Base-by-base conservation (phyloP, 331 rosid species). In the Rhamnella rubrinervis region DNA sequence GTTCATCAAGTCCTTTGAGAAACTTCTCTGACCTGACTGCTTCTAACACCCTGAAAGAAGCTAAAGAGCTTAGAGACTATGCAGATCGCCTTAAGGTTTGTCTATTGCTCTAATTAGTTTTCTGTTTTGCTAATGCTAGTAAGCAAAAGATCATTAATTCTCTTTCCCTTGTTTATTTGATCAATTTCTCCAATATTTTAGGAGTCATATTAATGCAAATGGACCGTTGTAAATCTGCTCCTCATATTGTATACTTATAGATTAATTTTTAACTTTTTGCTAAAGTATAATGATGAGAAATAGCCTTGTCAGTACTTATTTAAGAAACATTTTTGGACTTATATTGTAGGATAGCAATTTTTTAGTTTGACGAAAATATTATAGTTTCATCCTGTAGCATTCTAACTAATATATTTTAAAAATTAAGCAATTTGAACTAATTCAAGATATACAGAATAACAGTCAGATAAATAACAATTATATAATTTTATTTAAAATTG, bases 41-140 rank as follows among this genome's bases (percentile, higher is more conserved):
- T 41, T 25, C 55, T 70, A 72, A 59, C 62, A 75, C 70, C 71
- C 70, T 92, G 81, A 82, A 83, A 62, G 88, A 85, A 67, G 96
- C 97, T 56, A 57, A 80, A 72, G 77, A 72, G 55, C 86, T 86
- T 47, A 90, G 86, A 80, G 91, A 78, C 49, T 66, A 41, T 62
- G 98, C 96, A 21, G 90, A 86, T 74, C 74, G 70, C 55, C 81
- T 68, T 17, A 92, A 92, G 98, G 98, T 90, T 74, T 70, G 40
- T 41, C 15, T 61, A 8, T 80, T 65, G 77, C 61, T 75, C 66
- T 71, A 46, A 59, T 70, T 61, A 50, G 60, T 71, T 66, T 81
- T 65, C 40, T 67, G 72, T 72, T 55, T 46, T 73, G 25, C 78
- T 55, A 67, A 51, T 68, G 51, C 28, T 25, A 21, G 19, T 50